A percentile compares a stretch with the other conserved stretches of the same genome.
Evolutionary conservation across 2,329 filamentous ascomycete species (phyloP).

Genomic region (Botrytis porri): DNA sequence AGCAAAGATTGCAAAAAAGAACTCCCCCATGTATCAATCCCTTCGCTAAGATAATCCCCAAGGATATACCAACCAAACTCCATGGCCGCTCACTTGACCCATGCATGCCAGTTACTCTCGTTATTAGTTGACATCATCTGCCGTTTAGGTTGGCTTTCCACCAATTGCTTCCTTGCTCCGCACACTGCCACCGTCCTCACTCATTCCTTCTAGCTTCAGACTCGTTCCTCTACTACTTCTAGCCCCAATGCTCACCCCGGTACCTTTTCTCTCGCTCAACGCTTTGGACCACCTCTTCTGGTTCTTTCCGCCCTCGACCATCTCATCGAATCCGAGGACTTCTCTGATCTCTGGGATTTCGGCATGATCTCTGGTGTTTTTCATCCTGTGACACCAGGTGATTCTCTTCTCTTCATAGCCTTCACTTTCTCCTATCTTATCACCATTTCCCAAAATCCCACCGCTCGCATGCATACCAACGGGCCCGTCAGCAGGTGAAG

Average conservation of each 20-base stretch:
- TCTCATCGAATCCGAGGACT: conserved; percentile 55
- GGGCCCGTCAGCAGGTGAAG: conserved; percentile 15
- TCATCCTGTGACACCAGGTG: conserved; percentile 81
- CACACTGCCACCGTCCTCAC: conserved; percentile 17
- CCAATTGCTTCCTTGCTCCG: neutral
- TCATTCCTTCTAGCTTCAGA: conserved; percentile 12
- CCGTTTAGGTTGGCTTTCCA: neutral
- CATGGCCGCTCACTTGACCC: neutral
- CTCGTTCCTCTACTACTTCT: conserved; percentile 11
- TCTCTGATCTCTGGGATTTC: conserved; percentile 66
- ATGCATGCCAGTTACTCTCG: too few species aligned
- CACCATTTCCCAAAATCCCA: conserved; percentile 21
- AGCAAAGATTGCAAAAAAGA: neutral
- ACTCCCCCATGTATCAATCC: conserved; percentile 8
- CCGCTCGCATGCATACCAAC: conserved; percentile 18
- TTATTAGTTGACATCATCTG: neutral
- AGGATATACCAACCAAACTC: conserved; percentile 12
- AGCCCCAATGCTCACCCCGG: conserved; percentile 42
- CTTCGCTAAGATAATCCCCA: neutral
- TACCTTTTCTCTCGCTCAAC: conserved; percentile 51
- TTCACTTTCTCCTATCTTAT: conserved; percentile 18
- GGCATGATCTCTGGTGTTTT: conserved; percentile 71
- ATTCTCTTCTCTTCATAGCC: conserved; percentile 55
- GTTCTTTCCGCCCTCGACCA: conserved; percentile 41
- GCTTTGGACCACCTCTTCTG: conserved; percentile 49